These are phyloP conservation scores for Fusarium sp. DNA, from an alignment of 2,329 filamentous ascomycete genomes.

Conservation along the genomic window DNA sequence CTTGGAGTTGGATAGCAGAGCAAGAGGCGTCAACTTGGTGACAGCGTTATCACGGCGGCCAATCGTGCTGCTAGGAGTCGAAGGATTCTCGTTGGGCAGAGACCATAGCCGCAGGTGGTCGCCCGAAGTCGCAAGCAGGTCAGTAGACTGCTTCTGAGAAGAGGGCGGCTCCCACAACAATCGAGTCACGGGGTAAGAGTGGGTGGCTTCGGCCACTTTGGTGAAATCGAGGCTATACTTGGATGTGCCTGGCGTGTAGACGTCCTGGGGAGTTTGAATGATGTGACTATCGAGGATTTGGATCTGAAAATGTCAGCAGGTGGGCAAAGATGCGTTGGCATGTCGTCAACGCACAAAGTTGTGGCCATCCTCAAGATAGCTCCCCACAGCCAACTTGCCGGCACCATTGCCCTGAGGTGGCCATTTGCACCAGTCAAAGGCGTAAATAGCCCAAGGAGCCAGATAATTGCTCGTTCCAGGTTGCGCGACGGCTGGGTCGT, in stretches of 20 bases:
- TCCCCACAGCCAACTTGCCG: constrained; percentile 93
- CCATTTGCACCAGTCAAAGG: constrained; percentile 99
- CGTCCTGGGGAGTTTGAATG: constrained; percentile 73
- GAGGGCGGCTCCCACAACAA: constrained; percentile 97
- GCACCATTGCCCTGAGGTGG: constrained; percentile 81
- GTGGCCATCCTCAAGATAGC: constrained; percentile 96
- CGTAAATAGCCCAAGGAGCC: constrained; percentile 94
- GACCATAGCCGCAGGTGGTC: constrained; percentile 96
- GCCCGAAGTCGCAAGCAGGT: constrained; percentile 92
- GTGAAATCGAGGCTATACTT: constrained; percentile 88
- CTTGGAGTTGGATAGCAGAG: constrained; percentile 95
- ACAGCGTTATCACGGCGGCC: constrained; percentile 69
- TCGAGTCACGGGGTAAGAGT: constrained; percentile 96
- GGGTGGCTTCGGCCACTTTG: constrained; percentile 94
- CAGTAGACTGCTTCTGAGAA: constrained; percentile 93
- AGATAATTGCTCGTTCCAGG: constrained; percentile 89
- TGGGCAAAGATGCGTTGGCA: not conserved
- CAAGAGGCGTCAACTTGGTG: constrained; percentile 89
- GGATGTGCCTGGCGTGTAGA: constrained; percentile 74
- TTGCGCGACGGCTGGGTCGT: constrained; percentile 73
- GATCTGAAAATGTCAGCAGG: constrained; percentile 67
- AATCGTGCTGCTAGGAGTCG: constrained; percentile 72
- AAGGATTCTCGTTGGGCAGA: constrained; percentile 75
- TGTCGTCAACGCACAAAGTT: constrained; percentile 76
- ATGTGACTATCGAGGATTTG: constrained; percentile 95